Base-by-base conservation (phyloP, 108 stramenopile species). In the Skeletonema tropicum region DNA sequence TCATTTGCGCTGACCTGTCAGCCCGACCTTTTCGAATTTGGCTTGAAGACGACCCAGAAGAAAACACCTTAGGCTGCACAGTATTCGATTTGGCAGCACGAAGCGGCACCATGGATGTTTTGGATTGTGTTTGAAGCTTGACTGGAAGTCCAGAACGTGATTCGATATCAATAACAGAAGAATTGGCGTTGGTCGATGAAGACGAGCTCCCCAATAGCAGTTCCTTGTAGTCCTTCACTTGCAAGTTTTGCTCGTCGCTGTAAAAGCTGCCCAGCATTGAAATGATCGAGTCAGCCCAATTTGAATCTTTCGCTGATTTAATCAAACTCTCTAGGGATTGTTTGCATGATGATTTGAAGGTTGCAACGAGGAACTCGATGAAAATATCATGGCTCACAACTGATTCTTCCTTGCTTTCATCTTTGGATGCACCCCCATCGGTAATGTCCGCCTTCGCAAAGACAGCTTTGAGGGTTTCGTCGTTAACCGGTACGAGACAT, bases 401-500 rank as follows among this genome's bases (percentile, higher is more conserved):
- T 3, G 9, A 39, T 59, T 79, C 61, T 21, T 45, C 21, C 30
- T 26, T 32, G n/a, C 55, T 30, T 32, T 8, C 19, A 55, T 21
- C 23, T 23, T 55, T 23, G 5, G 12, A 17, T 23, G 21, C 32
- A 60, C 11, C 8, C 3, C 29, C 45, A n/a, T 25, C 35, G 4
- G 46, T 11, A 29, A 21, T 32, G 10, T 17, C 29, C n/a, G 74
- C 76, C 5, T 72, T 62, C 39, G 76, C 64, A 58, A 76, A 73
- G 2, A 85, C 38, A 2, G 73, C 57, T 48, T 71, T 35, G 30
- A 86, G 55, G 25, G 64, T 41, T 30, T 66, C 68, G 32, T 64
- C 66, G 30, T 87, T 70, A 0, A 91, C 10, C 55, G 86, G 82
- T 31, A 82, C 59, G n/a, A 93, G 66, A 64, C 92, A 93, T 68